Conservation (phyloP, 177 flowering plant genomes). For the Tripterygium wilfordii region DNA sequence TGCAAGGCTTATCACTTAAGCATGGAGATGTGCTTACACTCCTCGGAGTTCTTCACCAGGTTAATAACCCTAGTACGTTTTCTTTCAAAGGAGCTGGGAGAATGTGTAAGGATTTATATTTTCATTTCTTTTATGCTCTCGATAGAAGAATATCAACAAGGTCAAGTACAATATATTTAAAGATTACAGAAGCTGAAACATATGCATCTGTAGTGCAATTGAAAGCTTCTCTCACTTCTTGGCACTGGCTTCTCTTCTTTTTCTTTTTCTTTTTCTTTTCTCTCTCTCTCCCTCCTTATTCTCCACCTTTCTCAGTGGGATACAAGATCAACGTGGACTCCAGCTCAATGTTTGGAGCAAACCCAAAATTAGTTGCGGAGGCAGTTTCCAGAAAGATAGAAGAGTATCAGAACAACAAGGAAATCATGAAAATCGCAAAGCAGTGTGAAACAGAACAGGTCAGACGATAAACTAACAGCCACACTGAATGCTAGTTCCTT, state of each 20-base stretch:
- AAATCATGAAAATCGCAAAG: slow-evolving; percentile 22
- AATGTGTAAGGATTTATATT: slow-evolving; percentile 25
- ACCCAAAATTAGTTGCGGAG: too few relatives aligned
- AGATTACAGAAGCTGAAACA: too few relatives aligned
- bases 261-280: too few relatives aligned
- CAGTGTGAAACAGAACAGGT: slow-evolving; percentile 34
- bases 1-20: slow-evolving; percentile 35
- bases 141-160: too few relatives aligned
- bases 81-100: slow-evolving; percentile 30
- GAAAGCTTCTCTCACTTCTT: not conserved
- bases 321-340: slow-evolving; percentile 42
- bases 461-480: not conserved
- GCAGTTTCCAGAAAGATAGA: slow-evolving; percentile 33
- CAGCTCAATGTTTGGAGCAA: too few relatives aligned
- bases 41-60: slow-evolving; percentile 61
- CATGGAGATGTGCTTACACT: slow-evolving; percentile 50
- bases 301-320: slow-evolving; percentile 37
- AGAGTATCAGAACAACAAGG: slow-evolving; percentile 31
- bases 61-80: slow-evolving; percentile 65
- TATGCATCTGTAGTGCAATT: too few relatives aligned
- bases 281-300: slow-evolving; percentile 1
- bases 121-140: too few relatives aligned
- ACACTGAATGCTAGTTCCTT: too few relatives aligned
- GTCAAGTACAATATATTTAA: too few relatives aligned
- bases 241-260: too few relatives aligned